These are phyloP conservation scores for Nepenthes mirabilis DNA, from an alignment of 148 eudicot species.

Conservation along the genomic window DNA sequence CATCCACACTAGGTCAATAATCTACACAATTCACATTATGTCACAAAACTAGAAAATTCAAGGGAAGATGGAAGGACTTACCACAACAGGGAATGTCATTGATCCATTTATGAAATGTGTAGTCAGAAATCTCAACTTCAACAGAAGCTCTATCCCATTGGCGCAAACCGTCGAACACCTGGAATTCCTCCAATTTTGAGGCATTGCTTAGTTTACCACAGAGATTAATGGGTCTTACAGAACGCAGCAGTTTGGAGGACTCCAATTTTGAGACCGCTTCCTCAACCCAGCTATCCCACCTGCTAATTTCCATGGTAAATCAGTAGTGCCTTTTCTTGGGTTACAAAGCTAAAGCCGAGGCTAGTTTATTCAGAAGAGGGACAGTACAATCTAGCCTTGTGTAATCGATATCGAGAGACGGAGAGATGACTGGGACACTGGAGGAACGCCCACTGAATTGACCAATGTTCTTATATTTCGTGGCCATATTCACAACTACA, in stretches of 20 bases:
- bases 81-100: conserved; percentile 69
- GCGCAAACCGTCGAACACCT: conserved; percentile 54
- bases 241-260: conserved; percentile 52
- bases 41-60: too few species aligned
- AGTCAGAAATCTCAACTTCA: conserved; percentile 44
- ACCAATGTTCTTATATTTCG: too few species aligned
- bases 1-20: too few species aligned
- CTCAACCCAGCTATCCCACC: conserved; percentile 76
- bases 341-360: background rate
- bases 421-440: too few species aligned
- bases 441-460: too few species aligned
- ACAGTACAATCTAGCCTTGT: too few species aligned
- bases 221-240: conserved; percentile 74
- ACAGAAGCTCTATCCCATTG: conserved; percentile 80
- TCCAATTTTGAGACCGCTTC: conserved; percentile 49
- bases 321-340: background rate
- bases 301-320: conserved; percentile 10
- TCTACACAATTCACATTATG: too few species aligned
- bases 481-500: too few species aligned
- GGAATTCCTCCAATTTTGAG: conserved; percentile 16
- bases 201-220: conserved; percentile 8
- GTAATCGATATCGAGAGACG: too few species aligned
- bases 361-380: too few species aligned
- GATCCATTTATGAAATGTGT: conserved; percentile 63
- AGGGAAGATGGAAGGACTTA: conserved; percentile 1